Evolutionary conservation across 163 green algal genomes (phyloP).

Genomic region (Scenedesmus sp.): DNA sequence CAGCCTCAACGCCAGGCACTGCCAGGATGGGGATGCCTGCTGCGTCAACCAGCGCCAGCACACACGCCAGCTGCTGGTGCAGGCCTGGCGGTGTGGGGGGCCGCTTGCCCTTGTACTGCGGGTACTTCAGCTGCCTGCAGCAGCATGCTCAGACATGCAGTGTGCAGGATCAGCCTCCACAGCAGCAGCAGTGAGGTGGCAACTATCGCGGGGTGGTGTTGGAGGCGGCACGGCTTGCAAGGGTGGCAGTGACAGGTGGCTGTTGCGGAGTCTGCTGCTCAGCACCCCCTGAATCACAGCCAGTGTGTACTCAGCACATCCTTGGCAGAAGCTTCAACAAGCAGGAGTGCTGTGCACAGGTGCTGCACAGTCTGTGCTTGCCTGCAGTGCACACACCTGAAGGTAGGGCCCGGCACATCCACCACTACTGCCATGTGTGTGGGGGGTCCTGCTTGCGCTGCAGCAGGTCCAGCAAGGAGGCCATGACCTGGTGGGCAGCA

Average conservation of each 20-base stretch:
- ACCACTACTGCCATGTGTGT: conserved; percentile 83
- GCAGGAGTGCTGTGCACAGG: not conserved
- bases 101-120: conserved; percentile 81
- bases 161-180: not conserved
- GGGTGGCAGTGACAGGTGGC: too few species aligned
- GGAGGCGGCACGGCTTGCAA: too few species aligned
- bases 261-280: not conserved
- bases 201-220: too few species aligned
- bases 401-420: conserved; percentile 75
- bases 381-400: conserved; percentile 53
- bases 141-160: not conserved
- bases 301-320: not conserved
- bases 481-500: conserved; percentile 55
- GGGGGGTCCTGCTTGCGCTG: not conserved
- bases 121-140: conserved; percentile 74
- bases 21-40: conserved; percentile 61
- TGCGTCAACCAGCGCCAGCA: conserved; percentile 67
- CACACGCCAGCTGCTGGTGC: conserved; percentile 58
- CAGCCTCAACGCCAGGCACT: conserved; percentile 82
- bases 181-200: not conserved
- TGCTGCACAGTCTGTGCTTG: not conserved
- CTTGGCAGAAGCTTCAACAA: not conserved
- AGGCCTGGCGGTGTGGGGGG: conserved; percentile 66
- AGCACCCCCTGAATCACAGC: not conserved
- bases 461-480: conserved; percentile 34